Percentiles rank a stretch among this genome's conserved stretches.
Evolutionary conservation across 352 stramenopile genomes (phyloP).

Genomic region (Phytopythium aichiense): DNA sequence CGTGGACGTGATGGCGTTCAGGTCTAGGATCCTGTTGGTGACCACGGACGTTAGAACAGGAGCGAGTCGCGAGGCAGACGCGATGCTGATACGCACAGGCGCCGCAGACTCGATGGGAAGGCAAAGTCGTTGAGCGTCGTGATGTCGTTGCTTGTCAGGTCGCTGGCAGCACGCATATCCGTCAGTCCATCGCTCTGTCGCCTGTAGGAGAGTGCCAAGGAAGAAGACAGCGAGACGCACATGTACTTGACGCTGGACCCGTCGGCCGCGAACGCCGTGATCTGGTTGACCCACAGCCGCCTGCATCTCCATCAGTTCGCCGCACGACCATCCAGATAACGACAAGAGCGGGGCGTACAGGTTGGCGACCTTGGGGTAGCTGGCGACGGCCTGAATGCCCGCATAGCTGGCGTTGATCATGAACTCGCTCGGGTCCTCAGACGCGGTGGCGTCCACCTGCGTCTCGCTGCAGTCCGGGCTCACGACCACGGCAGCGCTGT

Average conservation of each 20-base stretch:
- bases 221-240: slow-evolving; percentile 14
- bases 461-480: slow-evolving; percentile 10
- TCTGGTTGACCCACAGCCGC: slow-evolving; percentile 42
- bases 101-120: slow-evolving; percentile 20
- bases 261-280: slow-evolving; percentile 28
- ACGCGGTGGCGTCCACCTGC: not conserved
- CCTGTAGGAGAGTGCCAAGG: too few species aligned
- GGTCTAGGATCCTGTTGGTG: slow-evolving; percentile 6
- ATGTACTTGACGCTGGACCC: slow-evolving; percentile 34
- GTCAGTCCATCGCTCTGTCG: not conserved
- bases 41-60: too few species aligned
- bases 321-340: not conserved
- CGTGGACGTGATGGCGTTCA: slow-evolving; percentile 13
- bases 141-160: slow-evolving; percentile 31
- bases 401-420: slow-evolving; percentile 8
- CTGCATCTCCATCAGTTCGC: slow-evolving; percentile 1
- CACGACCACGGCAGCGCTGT: slow-evolving; percentile 9
- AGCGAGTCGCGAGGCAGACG: too few species aligned
- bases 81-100: slow-evolving; percentile 15
- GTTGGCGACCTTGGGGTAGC: slow-evolving; percentile 12
- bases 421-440: slow-evolving; percentile 6
- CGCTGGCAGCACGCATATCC: slow-evolving; percentile 5
- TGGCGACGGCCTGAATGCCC: slow-evolving; percentile 11
- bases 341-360: slow-evolving; percentile 7
- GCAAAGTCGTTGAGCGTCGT: slow-evolving; percentile 17